These are phyloP conservation scores for Bretziella fagacearum DNA, from an alignment of 2,329 filamentous ascomycete genomes.

Conservation along the genomic window DNA sequence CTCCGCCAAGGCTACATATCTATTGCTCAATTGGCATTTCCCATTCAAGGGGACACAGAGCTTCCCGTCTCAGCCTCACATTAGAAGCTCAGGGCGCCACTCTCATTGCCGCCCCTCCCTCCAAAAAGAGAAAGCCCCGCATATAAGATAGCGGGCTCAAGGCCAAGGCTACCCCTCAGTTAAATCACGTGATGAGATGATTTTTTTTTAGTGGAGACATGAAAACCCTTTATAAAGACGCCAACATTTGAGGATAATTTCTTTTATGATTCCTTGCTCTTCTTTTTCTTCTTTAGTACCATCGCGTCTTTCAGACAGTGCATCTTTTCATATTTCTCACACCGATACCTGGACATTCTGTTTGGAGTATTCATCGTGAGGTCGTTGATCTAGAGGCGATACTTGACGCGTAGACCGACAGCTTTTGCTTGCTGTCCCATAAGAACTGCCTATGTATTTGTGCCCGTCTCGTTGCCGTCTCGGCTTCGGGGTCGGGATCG, in stretches of 20 bases:
- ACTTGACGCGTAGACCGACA: slow-evolving; percentile 20
- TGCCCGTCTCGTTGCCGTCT: slow-evolving; percentile 15
- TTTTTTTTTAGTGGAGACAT: slow-evolving; percentile 5
- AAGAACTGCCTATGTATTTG: slow-evolving; percentile 40
- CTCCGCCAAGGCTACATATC: neutral
- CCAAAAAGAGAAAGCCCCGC: neutral
- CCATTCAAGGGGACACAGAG: neutral
- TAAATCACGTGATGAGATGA: slow-evolving; percentile 4
- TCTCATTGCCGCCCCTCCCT: no score
- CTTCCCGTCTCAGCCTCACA: neutral
- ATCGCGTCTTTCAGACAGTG: slow-evolving; percentile 78
- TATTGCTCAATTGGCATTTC: neutral
- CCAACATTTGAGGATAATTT: slow-evolving; percentile 15
- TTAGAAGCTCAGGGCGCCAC: neutral
- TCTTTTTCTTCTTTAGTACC: slow-evolving; percentile 31
- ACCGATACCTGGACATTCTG: slow-evolving; percentile 53
- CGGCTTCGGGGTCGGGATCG: slow-evolving; percentile 18
- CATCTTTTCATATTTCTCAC: slow-evolving; percentile 48
- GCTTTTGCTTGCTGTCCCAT: slow-evolving; percentile 27
- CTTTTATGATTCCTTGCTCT: slow-evolving; percentile 15
- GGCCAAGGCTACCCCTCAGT: slow-evolving; percentile 4
- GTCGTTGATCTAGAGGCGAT: slow-evolving; percentile 49
- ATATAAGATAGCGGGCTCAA: neutral
- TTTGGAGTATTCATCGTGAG: slow-evolving; percentile 35
- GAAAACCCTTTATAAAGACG: slow-evolving; percentile 10